Percentiles rank a stretch among this genome's conserved stretches.
phyloP scores from a whole-genome alignment of 495 filamentous ascomycete species.

The Lepidopterella palustris region DNA sequence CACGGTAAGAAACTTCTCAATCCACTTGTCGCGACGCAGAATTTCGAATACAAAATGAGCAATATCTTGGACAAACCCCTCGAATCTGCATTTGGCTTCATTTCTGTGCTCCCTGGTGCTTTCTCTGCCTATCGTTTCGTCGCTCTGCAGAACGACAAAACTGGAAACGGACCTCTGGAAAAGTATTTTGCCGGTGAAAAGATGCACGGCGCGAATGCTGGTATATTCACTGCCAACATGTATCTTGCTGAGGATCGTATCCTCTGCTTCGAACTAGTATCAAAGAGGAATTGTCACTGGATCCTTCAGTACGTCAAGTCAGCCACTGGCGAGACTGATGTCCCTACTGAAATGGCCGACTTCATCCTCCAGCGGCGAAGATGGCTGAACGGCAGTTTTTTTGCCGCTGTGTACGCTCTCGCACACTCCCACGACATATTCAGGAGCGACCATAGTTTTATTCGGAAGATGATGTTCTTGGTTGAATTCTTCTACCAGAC shows the following conservation, averaged over 20 bases:
- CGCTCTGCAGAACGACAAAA: conserved; percentile 93
- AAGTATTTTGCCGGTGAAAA: conserved; percentile 98
- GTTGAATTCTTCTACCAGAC: conserved; percentile 93
- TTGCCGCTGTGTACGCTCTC: conserved; percentile 93
- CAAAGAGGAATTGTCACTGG: conserved; percentile 95
- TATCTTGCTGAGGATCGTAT: conserved; percentile 99
- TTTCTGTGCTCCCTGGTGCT: conserved; percentile 91
- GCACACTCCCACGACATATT: conserved; percentile 92
- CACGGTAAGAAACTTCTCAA: conserved; percentile 84
- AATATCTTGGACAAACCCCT: conserved; percentile 98
- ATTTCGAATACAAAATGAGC: conserved; percentile 99
- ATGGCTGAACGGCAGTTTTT: conserved; percentile 98
- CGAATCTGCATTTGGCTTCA: conserved; percentile 97
- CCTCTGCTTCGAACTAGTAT: conserved; percentile 96
- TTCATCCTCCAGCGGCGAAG: conserved; percentile 93
- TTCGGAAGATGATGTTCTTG: conserved; percentile 82
- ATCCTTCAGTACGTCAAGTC: conserved; percentile 97
- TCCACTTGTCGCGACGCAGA: conserved; percentile 91
- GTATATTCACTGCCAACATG: conserved; percentile 99
- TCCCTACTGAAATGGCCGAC: conserved; percentile 90
- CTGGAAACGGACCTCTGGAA: conserved; percentile 84
- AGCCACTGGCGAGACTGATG: conserved; percentile 92
- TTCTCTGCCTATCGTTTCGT: conserved; percentile 96
- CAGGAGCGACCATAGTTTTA: conserved; percentile 79
- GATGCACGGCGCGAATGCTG: conserved; percentile 91